A percentile compares a stretch with the other conserved stretches of the same genome.
Conservation (phyloP, 805 yeast species). For the Candida glaebosa region DNA sequence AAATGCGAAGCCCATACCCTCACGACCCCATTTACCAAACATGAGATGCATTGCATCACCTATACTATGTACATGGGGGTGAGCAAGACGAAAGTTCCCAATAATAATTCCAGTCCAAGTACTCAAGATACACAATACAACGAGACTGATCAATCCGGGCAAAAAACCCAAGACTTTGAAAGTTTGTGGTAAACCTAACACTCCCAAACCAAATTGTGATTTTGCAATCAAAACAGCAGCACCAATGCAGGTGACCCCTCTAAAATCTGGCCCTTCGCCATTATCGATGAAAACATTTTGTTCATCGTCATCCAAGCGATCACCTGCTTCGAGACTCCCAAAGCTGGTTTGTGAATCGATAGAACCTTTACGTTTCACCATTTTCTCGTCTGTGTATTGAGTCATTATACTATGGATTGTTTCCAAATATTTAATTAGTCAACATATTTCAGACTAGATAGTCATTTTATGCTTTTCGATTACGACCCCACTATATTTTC, state of each 20-base stretch:
- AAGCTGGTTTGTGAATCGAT: background rate
- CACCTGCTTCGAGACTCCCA: background rate
- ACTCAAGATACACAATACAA: slow-evolving; percentile 7
- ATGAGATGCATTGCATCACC: slow-evolving; percentile 10
- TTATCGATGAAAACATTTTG: slow-evolving; percentile 7
- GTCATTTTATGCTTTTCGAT: background rate
- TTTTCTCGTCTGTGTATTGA: background rate
- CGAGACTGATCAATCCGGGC: slow-evolving; percentile 9
- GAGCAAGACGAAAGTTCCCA: slow-evolving; percentile 9
- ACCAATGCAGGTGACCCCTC: slow-evolving; percentile 9
- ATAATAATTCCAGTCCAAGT: slow-evolving; percentile 10
- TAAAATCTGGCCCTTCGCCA: slow-evolving; percentile 8
- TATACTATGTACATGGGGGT: slow-evolving; percentile 10
- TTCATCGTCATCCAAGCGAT: slow-evolving; percentile 3
- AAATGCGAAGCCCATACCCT: slow-evolving; percentile 7
- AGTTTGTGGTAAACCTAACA: slow-evolving; percentile 10
- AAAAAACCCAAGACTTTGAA: slow-evolving; percentile 9
- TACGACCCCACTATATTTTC: background rate
- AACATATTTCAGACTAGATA: background rate
- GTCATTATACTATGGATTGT: background rate
- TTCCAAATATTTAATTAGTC: no score
- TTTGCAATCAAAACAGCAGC: slow-evolving; percentile 11
- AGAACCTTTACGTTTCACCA: background rate
- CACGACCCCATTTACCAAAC: slow-evolving; percentile 10
- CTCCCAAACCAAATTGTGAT: slow-evolving; percentile 10